Conservation (phyloP, 495 filamentous ascomycete genomes). For the Daldinia caldariorum region DNA sequence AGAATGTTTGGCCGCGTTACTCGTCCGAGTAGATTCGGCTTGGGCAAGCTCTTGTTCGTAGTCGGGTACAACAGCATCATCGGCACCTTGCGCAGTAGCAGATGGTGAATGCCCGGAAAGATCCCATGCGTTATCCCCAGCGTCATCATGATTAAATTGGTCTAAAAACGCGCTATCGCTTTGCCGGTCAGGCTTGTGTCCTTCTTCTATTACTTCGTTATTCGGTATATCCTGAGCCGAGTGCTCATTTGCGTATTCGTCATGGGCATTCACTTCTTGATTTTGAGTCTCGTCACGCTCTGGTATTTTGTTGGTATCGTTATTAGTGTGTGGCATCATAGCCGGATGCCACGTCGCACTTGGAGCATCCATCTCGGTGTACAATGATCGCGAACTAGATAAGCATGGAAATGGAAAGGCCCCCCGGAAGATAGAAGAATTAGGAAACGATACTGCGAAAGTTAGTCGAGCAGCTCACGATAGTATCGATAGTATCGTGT, state of each 20-base stretch:
- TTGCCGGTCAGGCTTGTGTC: conserved; percentile 33
- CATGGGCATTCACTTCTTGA: conserved; percentile 13
- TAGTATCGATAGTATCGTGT: conserved; percentile 19
- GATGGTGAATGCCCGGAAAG: conserved; percentile 20
- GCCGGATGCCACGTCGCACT: conserved; percentile 65
- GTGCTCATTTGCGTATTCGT: conserved; percentile 30
- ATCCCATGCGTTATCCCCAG: conserved; percentile 44
- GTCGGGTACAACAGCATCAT: conserved; percentile 24
- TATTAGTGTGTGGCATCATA: conserved; percentile 60
- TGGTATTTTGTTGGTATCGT: conserved; percentile 42
- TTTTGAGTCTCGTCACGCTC: conserved; percentile 10
- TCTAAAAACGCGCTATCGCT: conserved; percentile 44
- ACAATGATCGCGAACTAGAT: conserved; percentile 50
- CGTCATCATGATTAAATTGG: conserved; percentile 43
- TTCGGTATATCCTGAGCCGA: conserved; percentile 35
- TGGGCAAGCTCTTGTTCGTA: conserved; percentile 32
- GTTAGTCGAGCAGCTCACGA: conserved; percentile 31
- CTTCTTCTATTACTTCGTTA: conserved; percentile 49
- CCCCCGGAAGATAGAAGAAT: conserved; percentile 39
- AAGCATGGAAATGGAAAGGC: conserved; percentile 44
- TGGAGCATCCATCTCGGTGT: conserved; percentile 51
- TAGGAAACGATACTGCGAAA: conserved; percentile 45
- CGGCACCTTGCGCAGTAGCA: conserved; percentile 23
- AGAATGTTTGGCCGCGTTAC: conserved; percentile 55
- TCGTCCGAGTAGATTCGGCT: conserved; percentile 41